phyloP scores from a whole-genome alignment of 2,329 filamentous ascomycete genomes.

The Chlorencoelia australis region DNA sequence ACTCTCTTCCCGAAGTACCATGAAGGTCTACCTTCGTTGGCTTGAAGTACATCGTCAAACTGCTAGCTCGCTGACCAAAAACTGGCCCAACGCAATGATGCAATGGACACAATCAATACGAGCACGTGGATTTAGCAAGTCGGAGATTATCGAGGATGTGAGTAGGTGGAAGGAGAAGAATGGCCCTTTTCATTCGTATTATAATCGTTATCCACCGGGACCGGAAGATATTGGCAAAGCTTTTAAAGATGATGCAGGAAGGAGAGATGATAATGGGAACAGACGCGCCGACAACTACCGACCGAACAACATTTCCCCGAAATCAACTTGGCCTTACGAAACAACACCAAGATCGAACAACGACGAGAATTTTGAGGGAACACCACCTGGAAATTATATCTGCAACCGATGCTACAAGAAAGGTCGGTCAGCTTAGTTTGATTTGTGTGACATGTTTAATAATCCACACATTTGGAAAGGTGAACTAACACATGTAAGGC shows the following conservation, averaged over 20 bases:
- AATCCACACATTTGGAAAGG: background rate
- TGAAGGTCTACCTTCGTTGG: conserved; percentile 20
- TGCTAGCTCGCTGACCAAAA: conserved; percentile 8
- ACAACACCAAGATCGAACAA: background rate
- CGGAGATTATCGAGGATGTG: conserved; percentile 11
- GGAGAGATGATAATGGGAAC: background rate
- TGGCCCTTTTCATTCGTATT: conserved; percentile 1
- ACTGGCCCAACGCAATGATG: conserved; percentile 18
- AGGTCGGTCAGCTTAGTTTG: conserved; percentile 12
- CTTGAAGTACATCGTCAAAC: conserved; percentile 17
- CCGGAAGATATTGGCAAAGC: conserved; percentile 8
- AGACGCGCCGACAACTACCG: background rate
- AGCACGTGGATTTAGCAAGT: conserved; percentile 10
- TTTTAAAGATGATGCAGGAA: conserved; percentile 8
- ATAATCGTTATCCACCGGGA: conserved; percentile 3
- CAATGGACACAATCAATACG: conserved; percentile 19
- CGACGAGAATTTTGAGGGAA: conserved; percentile 4
- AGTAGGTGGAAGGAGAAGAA: conserved; percentile 13
- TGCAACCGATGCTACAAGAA: conserved; percentile 20
- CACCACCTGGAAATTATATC: conserved; percentile 15
- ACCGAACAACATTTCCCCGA: background rate
- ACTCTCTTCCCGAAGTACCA: conserved; percentile 7
- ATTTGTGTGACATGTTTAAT: background rate
- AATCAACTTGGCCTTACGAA: conserved; percentile 1
- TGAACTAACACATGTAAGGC: conserved; percentile 23